Percentiles rank a stretch among this genome's conserved stretches.
phyloP scores from a whole-genome alignment of 306 rosid species.

The Alnus rubra region DNA sequence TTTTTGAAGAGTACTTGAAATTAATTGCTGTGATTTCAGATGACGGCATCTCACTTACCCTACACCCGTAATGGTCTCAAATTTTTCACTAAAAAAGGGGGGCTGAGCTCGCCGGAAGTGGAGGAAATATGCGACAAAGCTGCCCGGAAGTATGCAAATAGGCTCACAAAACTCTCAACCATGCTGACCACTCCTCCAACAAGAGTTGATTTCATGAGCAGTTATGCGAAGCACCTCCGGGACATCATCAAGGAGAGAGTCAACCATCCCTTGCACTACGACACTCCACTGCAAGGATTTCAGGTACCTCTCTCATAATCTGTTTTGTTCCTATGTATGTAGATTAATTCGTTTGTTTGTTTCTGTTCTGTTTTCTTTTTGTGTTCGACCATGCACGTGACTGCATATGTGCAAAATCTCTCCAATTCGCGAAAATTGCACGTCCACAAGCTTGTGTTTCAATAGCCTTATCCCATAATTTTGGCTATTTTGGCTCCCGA shows the following conservation, averaged over 20 bases:
- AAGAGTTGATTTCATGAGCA: constrained; percentile 79
- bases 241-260: constrained; percentile 76
- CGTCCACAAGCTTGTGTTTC: background rate
- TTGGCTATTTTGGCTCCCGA: background rate
- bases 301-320: constrained; percentile 47
- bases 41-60: constrained; percentile 95
- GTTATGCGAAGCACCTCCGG: constrained; percentile 64
- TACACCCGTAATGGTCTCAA: constrained; percentile 86
- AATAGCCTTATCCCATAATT: constrained; percentile 2
- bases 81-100: constrained; percentile 85
- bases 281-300: constrained; percentile 81
- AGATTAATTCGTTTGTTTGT: background rate
- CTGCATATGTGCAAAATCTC: background rate
- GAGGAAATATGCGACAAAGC: constrained; percentile 79
- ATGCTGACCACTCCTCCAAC: constrained; percentile 40
- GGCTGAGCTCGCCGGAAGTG: constrained; percentile 67
- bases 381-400: background rate
- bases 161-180: constrained; percentile 66
- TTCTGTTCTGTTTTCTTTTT: background rate
- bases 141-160: constrained; percentile 73
- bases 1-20: background rate
- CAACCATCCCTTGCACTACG: constrained; percentile 75
- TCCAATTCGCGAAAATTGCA: background rate
- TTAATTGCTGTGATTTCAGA: constrained; percentile 38
- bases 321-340: no score